phyloP scores from a whole-genome alignment of 352 stramenopile genomes.

The Phytopythium ostracodes region DNA sequence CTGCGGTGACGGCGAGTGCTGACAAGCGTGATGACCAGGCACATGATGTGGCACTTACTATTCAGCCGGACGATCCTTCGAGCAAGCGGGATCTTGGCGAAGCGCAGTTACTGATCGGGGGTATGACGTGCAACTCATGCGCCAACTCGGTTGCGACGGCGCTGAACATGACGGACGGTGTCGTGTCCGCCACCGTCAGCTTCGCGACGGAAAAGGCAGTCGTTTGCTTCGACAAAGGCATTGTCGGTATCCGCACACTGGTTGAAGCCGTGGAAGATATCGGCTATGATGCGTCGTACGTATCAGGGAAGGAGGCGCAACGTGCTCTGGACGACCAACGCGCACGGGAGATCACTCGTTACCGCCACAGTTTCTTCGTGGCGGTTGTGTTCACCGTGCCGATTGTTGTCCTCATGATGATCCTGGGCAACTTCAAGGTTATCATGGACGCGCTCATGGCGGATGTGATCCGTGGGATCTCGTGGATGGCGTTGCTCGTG shows the following conservation, averaged over 20 bases:
- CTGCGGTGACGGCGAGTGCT: neutral
- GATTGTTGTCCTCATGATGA: constrained; percentile 92
- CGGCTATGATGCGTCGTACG: constrained; percentile 85
- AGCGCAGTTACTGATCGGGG: constrained; percentile 63
- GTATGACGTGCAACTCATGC: constrained; percentile 93
- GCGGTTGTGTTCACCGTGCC: constrained; percentile 92
- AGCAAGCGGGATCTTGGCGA: constrained; percentile 62
- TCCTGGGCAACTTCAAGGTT: constrained; percentile 70
- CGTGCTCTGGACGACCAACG: constrained; percentile 82
- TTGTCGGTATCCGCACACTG: constrained; percentile 75
- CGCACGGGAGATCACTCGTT: constrained; percentile 72
- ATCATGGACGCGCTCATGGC: constrained; percentile 49
- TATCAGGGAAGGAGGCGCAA: constrained; percentile 61
- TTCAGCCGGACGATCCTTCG: constrained; percentile 15
- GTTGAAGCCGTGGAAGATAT: constrained; percentile 88
- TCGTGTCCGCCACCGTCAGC: constrained; percentile 76
- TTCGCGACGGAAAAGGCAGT: constrained; percentile 86
- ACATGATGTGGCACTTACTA: constrained; percentile 32
- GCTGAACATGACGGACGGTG: constrained; percentile 71
- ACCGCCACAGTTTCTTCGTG: constrained; percentile 82
- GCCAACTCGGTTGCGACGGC: constrained; percentile 88
- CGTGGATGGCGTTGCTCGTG: constrained; percentile 75
- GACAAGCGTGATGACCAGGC: neutral
- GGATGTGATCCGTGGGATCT: constrained; percentile 51
- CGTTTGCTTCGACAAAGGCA: constrained; percentile 70